Conservation (phyloP, 169 alveolate species). For the Cryptosporidium felis region DNA sequence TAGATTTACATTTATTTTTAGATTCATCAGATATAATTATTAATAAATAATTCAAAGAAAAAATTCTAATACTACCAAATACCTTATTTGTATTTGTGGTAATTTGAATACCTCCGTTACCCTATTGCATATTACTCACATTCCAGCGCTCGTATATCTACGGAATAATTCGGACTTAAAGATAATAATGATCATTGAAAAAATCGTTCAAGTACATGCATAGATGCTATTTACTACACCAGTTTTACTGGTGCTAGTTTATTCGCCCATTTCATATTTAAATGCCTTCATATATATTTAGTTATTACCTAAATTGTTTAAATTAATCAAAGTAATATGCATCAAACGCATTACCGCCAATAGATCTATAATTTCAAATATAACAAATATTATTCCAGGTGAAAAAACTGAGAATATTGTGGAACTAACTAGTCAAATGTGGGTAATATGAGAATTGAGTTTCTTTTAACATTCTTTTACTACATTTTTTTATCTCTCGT, state of each 20-base stretch:
- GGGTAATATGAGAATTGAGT: slow-evolving; percentile 34
- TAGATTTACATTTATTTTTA: background rate
- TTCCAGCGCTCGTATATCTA: slow-evolving; percentile 57
- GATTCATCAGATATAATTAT: background rate
- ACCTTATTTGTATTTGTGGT: background rate
- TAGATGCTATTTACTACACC: background rate
- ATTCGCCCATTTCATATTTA: background rate
- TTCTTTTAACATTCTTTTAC: slow-evolving; percentile 7
- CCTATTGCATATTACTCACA: slow-evolving; percentile 26
- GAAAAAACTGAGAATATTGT: too few relatives aligned
- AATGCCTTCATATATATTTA: background rate
- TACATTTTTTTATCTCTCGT: background rate
- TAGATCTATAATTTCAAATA: slow-evolving; percentile 36
- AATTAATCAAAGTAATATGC: too few relatives aligned
- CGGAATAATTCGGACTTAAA: background rate
- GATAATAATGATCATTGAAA: background rate
- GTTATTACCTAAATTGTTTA: background rate
- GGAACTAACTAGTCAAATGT: background rate
- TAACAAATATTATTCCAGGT: background rate
- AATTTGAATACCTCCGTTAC: background rate
- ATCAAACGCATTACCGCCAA: slow-evolving; percentile 23
- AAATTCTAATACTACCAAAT: background rate
- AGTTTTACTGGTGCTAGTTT: background rate
- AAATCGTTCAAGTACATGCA: background rate
- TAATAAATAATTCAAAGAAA: background rate